Conservation (phyloP, 805 yeast species). For the Wickerhamomyces canadensis region DNA sequence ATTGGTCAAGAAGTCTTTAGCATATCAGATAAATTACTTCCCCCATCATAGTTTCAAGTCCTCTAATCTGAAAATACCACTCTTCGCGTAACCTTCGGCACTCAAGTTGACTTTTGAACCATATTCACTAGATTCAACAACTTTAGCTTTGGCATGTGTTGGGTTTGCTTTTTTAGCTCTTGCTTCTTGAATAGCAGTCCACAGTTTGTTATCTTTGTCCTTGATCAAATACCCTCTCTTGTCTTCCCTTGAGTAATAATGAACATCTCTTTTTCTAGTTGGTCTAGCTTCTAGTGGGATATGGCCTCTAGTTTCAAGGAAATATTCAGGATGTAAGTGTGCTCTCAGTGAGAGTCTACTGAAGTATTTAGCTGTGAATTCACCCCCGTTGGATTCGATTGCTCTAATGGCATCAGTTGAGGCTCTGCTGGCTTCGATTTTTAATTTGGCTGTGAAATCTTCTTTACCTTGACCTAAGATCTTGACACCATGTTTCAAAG, state of each 20-base stretch:
- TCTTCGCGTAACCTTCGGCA: slow-evolving; percentile 18
- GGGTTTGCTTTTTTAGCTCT: slow-evolving; percentile 10
- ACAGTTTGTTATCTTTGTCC: slow-evolving; percentile 24
- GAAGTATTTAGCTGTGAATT: slow-evolving; percentile 67
- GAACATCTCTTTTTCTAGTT: slow-evolving; percentile 71
- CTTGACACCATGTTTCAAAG: slow-evolving; percentile 74
- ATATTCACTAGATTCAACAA: slow-evolving; percentile 5
- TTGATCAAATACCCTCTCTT: slow-evolving; percentile 70
- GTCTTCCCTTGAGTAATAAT: slow-evolving; percentile 64
- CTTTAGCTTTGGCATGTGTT: slow-evolving; percentile 5
- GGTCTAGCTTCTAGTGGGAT: slow-evolving; percentile 86
- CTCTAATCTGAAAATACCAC: slow-evolving; percentile 20
- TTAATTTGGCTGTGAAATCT: slow-evolving; percentile 50
- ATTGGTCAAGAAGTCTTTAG: too few relatives aligned
- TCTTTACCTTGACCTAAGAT: slow-evolving; percentile 64
- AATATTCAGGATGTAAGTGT: slow-evolving; percentile 70
- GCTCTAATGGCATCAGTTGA: slow-evolving; percentile 65
- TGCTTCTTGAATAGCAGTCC: slow-evolving; percentile 18
- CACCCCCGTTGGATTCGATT: slow-evolving; percentile 70
- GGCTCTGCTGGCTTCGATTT: slow-evolving; percentile 80
- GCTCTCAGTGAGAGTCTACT: slow-evolving; percentile 64
- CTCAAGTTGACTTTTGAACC: slow-evolving; percentile 14
- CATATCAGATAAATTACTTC: too few relatives aligned
- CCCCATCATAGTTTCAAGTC: slow-evolving; percentile 14
- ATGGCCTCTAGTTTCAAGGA: slow-evolving; percentile 64